Evolutionary conservation across 2,329 filamentous ascomycete genomes (phyloP).

Genomic region (Metarhizium humberi): DNA sequence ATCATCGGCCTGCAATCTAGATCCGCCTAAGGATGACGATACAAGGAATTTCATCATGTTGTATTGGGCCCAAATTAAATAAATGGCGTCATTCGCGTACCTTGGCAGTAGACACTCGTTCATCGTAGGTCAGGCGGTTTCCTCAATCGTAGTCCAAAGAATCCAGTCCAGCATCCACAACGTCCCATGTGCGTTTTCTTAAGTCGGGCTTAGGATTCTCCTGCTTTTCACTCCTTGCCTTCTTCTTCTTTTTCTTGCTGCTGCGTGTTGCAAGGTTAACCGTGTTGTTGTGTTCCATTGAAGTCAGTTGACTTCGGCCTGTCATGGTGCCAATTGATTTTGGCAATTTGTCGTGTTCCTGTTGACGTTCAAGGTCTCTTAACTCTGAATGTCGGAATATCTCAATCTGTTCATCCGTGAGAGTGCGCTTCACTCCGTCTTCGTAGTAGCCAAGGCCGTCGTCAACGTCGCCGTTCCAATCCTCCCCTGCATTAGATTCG

Average conservation of each 20-base stretch:
- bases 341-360: slow-evolving; percentile 23
- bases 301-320: not conserved
- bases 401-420: slow-evolving; percentile 84
- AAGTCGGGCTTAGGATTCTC: slow-evolving; percentile 47
- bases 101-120: not conserved
- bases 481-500: slow-evolving; percentile 11
- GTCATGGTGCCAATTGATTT: not conserved
- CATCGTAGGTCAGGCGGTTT: not conserved
- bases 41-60: slow-evolving; percentile 74
- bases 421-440: slow-evolving; percentile 78
- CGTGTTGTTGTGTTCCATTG: not conserved
- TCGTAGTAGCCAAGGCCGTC: slow-evolving; percentile 74
- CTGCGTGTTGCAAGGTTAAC: not conserved
- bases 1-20: slow-evolving; percentile 22
- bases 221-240: slow-evolving; percentile 26
- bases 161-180: slow-evolving; percentile 52
- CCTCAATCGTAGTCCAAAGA: slow-evolving; percentile 50
- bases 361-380: slow-evolving; percentile 54
- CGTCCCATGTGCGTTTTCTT: slow-evolving; percentile 58
- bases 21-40: slow-evolving; percentile 98
- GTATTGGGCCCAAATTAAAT: not conserved
- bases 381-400: slow-evolving; percentile 89
- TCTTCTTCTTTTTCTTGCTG: slow-evolving; percentile 29
- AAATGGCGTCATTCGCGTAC: slow-evolving; percentile 17
- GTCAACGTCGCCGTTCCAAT: slow-evolving; percentile 32